Evolutionary conservation across 768 basidiomycete species (phyloP), one percentile per base, ranked within the genome.

Genomic region (Termitomyces sp.): DNA sequence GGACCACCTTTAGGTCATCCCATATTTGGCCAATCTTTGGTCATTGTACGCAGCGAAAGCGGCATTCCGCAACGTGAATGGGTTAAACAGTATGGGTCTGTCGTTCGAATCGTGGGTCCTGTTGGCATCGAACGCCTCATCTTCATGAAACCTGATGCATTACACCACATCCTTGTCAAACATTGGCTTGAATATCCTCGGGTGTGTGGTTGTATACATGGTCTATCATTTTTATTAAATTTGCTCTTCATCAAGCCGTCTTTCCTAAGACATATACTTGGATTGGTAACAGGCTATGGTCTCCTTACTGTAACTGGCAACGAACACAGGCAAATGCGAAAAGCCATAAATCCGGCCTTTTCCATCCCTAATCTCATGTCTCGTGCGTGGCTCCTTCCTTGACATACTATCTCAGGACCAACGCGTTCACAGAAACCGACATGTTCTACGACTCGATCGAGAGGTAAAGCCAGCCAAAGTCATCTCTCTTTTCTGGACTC

Each of bases 341-440:
- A 72, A 60, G 70, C 73, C 0, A 78, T 81, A 71, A 79, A 77
- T 49, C 77, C 79, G 0, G 79, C 79, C 0, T 80, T 81, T 58
- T 77, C 78, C 0, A 68, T 80, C 21, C 67, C 71, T 0, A 79
- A 71, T 56, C 67, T 76, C 22, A 68, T 65, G 60, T 65, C 71
- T 41, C 72, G 72, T 74, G 56, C 38, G 72, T 65, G 22, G 35
- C 24, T 5, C 5, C 37, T 34, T 12, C 15, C 22, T 54, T 24
- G 35, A 19, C 14, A 24, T 35, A 4, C 30, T 35, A 10, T 35
- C 32, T 45, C 2, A 14, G 7, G 14, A 30, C 50, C 12, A 38
- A 32, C 17, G 22, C 19, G 9, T 50, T 17, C 21, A 53, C 24
- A 80, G 72, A 77, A 50, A 71, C 70, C 19, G 70, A 74, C 32